These are phyloP conservation scores for Penstemon newberryi DNA, from an alignment of 257 asterid genomes.

Conservation along the genomic window DNA sequence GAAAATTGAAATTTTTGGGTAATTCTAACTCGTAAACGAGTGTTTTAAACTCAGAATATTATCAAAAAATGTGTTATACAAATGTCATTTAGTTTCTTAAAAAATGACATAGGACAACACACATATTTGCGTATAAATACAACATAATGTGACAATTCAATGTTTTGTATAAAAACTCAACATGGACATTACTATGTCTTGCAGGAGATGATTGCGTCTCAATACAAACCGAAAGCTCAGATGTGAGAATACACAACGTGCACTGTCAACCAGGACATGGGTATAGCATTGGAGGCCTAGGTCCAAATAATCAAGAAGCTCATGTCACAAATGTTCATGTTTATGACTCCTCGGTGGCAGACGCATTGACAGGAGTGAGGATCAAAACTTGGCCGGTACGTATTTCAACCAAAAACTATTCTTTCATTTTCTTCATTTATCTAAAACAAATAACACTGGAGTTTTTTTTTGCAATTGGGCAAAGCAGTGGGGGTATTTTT, in stretches of 20 bases:
- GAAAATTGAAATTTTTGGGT: too few relatives aligned
- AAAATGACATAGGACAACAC: background rate
- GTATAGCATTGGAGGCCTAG: conserved; percentile 54
- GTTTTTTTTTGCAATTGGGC: too few relatives aligned
- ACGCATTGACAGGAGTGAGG: conserved; percentile 43
- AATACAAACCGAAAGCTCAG: conserved; percentile 48
- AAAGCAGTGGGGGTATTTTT: too few relatives aligned
- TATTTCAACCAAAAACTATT: too few relatives aligned
- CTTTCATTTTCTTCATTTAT: too few relatives aligned
- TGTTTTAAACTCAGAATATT: too few relatives aligned
- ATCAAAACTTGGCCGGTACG: conserved; percentile 61
- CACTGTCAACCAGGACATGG: conserved; percentile 64
- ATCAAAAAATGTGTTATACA: too few relatives aligned
- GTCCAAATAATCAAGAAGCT: conserved; percentile 41
- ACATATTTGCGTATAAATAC: background rate
- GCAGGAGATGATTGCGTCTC: conserved; percentile 63
- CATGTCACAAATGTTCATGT: conserved; percentile 50
- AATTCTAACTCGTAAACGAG: background rate
- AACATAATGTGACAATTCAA: background rate
- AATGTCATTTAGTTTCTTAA: too few relatives aligned
- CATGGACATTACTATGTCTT: background rate
- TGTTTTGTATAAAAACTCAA: background rate
- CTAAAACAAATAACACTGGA: too few relatives aligned
- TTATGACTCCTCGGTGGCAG: conserved; percentile 36
- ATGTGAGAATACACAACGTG: conserved; percentile 36